phyloP scores from a whole-genome alignment of 768 basidiomycete species.

The Favolaschia claudopus region DNA sequence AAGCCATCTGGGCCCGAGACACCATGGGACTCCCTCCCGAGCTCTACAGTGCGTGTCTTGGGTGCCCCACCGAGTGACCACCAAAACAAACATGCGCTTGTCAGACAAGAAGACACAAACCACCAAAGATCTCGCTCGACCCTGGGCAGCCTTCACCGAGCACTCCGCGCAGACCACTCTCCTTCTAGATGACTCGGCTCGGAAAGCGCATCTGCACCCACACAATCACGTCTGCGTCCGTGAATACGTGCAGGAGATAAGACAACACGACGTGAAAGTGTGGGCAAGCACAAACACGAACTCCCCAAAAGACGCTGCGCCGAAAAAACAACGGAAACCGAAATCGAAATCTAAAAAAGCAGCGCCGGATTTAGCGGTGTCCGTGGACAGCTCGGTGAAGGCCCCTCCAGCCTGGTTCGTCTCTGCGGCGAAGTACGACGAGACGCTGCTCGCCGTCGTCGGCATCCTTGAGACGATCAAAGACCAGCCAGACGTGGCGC shows the following conservation, averaged over 20 bases:
- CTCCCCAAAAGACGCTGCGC: background rate
- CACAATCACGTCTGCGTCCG: constrained; percentile 64
- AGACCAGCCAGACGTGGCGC: constrained; percentile 53
- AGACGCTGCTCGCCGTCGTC: constrained; percentile 56
- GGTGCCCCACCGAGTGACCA: too few relatives aligned
- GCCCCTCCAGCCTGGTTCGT: background rate
- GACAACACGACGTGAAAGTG: constrained; percentile 30
- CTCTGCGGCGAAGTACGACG: constrained; percentile 38
- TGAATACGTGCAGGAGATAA: constrained; percentile 51
- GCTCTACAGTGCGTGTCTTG: constrained; percentile 71
- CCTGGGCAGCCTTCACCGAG: constrained; percentile 58
- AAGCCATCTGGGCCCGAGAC: constrained; percentile 83
- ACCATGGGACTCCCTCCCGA: constrained; percentile 68
- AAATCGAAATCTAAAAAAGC: constrained; percentile 10
- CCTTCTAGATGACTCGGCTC: constrained; percentile 42
- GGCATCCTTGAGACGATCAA: constrained; percentile 59
- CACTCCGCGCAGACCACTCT: constrained; percentile 57
- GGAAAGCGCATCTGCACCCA: constrained; percentile 51
- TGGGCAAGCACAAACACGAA: background rate
- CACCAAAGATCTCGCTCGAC: constrained; percentile 76
- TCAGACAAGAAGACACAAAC: constrained; percentile 59
- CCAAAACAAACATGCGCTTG: too few relatives aligned
- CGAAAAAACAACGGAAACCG: background rate
- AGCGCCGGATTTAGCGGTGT: background rate
- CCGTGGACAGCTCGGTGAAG: background rate